These are phyloP conservation scores for Phytophthora citricola DNA, from an alignment of 352 stramenopile genomes.

Conservation along the genomic window DNA sequence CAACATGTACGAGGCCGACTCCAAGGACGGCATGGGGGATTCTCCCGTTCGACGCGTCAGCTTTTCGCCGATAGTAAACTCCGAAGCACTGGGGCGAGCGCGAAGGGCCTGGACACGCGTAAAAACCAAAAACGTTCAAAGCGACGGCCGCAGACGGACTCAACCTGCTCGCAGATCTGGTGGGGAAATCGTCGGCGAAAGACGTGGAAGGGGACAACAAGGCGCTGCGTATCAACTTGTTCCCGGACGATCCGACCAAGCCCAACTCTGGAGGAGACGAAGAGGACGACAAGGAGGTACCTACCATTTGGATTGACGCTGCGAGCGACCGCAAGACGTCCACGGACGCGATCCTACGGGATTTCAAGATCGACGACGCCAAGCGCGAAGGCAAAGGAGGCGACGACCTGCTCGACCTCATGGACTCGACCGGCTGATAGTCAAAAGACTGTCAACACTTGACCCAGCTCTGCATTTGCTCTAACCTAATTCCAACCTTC, in stretches of 20 bases:
- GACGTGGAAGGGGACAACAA: slow-evolving; percentile 60
- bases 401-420: slow-evolving; percentile 89
- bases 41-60: slow-evolving; percentile 57
- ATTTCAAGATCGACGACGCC: slow-evolving; percentile 66
- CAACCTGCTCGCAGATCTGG: slow-evolving; percentile 85
- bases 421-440: slow-evolving; percentile 71
- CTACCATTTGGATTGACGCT: slow-evolving; percentile 85
- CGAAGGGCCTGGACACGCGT: slow-evolving; percentile 35
- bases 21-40: slow-evolving; percentile 49
- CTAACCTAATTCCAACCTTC: not conserved
- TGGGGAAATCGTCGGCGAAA: slow-evolving; percentile 68
- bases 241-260: slow-evolving; percentile 64
- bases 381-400: slow-evolving; percentile 54
- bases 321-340: slow-evolving; percentile 72
- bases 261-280: slow-evolving; percentile 47
- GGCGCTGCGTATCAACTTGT: slow-evolving; percentile 80
- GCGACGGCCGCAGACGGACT: slow-evolving; percentile 81
- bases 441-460: slow-evolving; percentile 5
- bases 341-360: slow-evolving; percentile 54
- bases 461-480: slow-evolving; percentile 22
- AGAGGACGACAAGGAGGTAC: slow-evolving; percentile 68
- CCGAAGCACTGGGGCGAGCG: slow-evolving; percentile 19
- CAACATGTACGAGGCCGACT: slow-evolving; percentile 89
- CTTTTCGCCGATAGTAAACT: slow-evolving; percentile 71
- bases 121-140: slow-evolving; percentile 73